Evolutionary conservation across 129 eudicot species (phyloP).

Genomic region (Chrysanthemum seticuspe): DNA sequence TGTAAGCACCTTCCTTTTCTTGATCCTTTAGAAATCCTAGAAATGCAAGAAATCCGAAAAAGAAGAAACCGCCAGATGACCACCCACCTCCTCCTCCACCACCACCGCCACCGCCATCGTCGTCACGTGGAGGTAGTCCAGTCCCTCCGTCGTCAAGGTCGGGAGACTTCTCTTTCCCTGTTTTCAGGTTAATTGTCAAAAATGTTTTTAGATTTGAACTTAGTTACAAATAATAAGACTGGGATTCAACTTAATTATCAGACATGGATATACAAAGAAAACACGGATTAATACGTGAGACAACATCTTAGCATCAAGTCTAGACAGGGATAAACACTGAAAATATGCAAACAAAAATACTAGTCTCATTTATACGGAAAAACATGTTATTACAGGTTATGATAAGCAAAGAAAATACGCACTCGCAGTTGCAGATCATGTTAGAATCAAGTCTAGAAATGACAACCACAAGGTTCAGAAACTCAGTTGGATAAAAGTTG

Average conservation of each 20-base stretch:
- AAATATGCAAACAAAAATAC: not conserved
- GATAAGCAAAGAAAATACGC: too few relatives aligned
- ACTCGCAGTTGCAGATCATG: not conserved
- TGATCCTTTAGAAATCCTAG: conserved; percentile 66
- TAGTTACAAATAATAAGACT: not conserved
- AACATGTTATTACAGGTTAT: too few relatives aligned
- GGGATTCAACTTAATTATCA: too few relatives aligned
- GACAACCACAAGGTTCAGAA: not conserved
- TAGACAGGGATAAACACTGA: not conserved
- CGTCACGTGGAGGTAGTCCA: conserved; percentile 89
- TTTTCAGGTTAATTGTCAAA: conserved; percentile 17
- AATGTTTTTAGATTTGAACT: not conserved
- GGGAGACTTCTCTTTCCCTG: conserved; percentile 87
- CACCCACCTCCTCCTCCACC: conserved; percentile 89
- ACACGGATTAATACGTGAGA: too few relatives aligned
- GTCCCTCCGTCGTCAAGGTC: conserved; percentile 87
- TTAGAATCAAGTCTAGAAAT: not conserved
- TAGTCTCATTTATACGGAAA: too few relatives aligned
- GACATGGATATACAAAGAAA: too few relatives aligned
- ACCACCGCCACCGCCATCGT: conserved; percentile 82
- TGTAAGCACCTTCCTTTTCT: conserved; percentile 48
- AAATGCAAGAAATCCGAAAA: conserved; percentile 80
- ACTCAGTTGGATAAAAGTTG: not conserved
- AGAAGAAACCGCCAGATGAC: conserved; percentile 79
- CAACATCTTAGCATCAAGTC: too few relatives aligned